phyloP scores from a whole-genome alignment of 2,329 filamentous ascomycete genomes.

The Ophiocordyceps camponoti-rufipedis region DNA sequence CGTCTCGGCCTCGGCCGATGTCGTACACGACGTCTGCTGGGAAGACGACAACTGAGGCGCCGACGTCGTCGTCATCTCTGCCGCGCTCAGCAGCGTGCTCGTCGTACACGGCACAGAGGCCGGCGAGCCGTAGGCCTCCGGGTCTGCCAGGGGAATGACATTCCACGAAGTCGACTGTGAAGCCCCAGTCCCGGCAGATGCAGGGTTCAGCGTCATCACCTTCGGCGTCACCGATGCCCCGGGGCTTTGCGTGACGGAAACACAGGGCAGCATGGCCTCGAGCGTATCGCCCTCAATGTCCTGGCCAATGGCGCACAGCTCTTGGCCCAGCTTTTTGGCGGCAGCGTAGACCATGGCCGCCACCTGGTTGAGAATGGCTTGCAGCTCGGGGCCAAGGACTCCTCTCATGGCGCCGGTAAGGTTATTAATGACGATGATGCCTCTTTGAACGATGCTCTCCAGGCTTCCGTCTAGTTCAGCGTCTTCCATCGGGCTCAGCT shows the following conservation, averaged over 20 bases:
- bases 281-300: slow-evolving; percentile 1
- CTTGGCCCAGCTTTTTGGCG: slow-evolving; percentile 4
- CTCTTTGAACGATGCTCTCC: slow-evolving; percentile 5
- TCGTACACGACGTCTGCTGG: not conserved
- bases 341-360: slow-evolving; percentile 5
- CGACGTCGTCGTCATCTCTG: not conserved
- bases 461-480: slow-evolving; percentile 2
- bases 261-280: slow-evolving; percentile 6
- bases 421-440: slow-evolving; percentile 6
- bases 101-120: not conserved
- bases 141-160: not conserved
- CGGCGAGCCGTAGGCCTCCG: not conserved
- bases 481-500: not conserved
- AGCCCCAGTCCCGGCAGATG: not conserved
- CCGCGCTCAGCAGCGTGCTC: not conserved
- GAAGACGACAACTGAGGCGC: too few relatives aligned
- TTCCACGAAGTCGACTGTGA: not conserved
- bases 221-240: slow-evolving; percentile 1
- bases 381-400: slow-evolving; percentile 3
- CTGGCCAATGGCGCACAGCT: slow-evolving; percentile 6
- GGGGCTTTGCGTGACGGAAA: not conserved
- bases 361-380: slow-evolving; percentile 7
- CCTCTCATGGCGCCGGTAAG: slow-evolving; percentile 3
- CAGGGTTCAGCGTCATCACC: slow-evolving; percentile 2
- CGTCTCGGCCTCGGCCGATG: not conserved